Percentiles rank a stretch among this genome's conserved stretches.
Conservation (phyloP, 495 filamentous ascomycete species). For the Trichoderma virens region DNA sequence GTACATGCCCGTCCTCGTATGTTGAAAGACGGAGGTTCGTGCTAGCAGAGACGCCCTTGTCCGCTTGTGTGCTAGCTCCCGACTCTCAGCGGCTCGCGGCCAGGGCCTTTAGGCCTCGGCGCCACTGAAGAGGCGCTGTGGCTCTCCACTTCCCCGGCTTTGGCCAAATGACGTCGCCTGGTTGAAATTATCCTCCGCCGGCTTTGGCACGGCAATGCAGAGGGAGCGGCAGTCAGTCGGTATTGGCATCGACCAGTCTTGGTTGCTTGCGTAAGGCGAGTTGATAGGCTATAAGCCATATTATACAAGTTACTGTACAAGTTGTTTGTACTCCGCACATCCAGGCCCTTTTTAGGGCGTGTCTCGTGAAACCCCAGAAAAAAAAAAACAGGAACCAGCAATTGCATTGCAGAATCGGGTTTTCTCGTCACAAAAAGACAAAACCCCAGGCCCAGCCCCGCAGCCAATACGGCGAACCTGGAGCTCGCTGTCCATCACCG, state of each 20-base stretch:
- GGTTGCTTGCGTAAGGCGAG: too few relatives aligned
- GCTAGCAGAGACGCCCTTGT: neutral
- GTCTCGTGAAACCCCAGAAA: too few relatives aligned
- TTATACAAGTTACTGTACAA: too few relatives aligned
- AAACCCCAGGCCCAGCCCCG: neutral
- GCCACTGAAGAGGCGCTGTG: neutral
- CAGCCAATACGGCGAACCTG: neutral
- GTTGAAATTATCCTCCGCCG: neutral
- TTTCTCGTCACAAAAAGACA: neutral
- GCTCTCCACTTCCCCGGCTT: neutral
- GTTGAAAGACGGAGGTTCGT: neutral
- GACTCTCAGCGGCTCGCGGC: neutral
- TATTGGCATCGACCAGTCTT: neutral
- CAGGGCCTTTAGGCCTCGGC: conserved; percentile 2
- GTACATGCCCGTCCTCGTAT: neutral
- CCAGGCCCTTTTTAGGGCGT: too few relatives aligned
- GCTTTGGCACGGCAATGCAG: conserved; percentile 8
- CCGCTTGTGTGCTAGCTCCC: neutral
- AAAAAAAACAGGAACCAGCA: too few relatives aligned
- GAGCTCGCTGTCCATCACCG: neutral
- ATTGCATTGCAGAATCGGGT: too few relatives aligned
- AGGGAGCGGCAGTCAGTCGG: neutral
- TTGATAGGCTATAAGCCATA: too few relatives aligned
- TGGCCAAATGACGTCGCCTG: conserved; percentile 2
- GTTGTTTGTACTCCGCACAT: too few relatives aligned